Evolutionary conservation across 306 rosid genomes (phyloP).

Genomic region (Crotalaria pallida): DNA sequence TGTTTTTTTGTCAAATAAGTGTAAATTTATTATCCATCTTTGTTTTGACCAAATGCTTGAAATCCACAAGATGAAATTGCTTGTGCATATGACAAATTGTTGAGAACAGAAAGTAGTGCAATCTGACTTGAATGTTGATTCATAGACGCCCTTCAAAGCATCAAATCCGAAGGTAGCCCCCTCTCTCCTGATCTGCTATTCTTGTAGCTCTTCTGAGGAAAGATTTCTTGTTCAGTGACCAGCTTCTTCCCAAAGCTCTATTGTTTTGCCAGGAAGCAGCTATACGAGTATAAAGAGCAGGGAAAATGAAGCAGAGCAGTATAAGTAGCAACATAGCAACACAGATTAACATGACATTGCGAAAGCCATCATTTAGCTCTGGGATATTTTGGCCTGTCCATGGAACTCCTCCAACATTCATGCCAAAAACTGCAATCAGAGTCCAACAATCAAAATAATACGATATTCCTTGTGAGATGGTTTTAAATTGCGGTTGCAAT

Average conservation of each 20-base stretch:
- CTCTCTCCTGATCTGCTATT: slow-evolving; percentile 40
- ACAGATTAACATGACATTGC: slow-evolving; percentile 76
- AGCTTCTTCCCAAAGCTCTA: slow-evolving; percentile 42
- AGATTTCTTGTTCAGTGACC: slow-evolving; percentile 79
- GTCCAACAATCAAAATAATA: slow-evolving; percentile 8
- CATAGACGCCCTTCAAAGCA: not conserved
- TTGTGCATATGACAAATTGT: slow-evolving; percentile 5
- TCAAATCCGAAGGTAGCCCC: slow-evolving; percentile 84
- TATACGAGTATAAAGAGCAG: slow-evolving; percentile 50
- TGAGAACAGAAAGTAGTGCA: not conserved
- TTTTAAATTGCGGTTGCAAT: no score
- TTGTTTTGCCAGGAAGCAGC: slow-evolving; percentile 47
- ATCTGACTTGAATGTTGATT: not conserved
- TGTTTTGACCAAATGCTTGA: not conserved
- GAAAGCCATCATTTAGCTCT: slow-evolving; percentile 61
- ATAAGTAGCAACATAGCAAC: slow-evolving; percentile 50
- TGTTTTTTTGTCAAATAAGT: not conserved
- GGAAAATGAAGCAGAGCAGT: slow-evolving; percentile 82
- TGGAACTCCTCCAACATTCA: slow-evolving; percentile 98
- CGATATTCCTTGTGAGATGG: not conserved
- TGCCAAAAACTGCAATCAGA: slow-evolving; percentile 71
- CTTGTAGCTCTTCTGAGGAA: slow-evolving; percentile 49
- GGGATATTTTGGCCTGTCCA: slow-evolving; percentile 77
- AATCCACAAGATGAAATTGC: slow-evolving; percentile 15
- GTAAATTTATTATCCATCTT: not conserved